Percentiles rank a stretch among this genome's conserved stretches.
Evolutionary conservation across 2,329 filamentous ascomycete species (phyloP).

Genomic region (Pseudogymnoascus sp.): DNA sequence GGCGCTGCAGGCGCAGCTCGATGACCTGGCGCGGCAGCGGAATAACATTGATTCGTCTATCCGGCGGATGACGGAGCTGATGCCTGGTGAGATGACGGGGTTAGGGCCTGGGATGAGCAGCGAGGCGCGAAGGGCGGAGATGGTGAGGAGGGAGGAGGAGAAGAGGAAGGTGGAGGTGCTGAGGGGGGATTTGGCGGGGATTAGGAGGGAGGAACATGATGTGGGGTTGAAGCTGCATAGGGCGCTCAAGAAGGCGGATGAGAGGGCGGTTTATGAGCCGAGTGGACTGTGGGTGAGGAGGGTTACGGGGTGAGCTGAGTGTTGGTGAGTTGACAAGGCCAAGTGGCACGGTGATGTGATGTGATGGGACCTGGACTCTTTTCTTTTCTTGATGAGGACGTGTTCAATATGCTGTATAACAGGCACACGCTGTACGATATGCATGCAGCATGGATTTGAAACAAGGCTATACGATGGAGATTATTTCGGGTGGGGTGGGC

Average conservation of each 20-base stretch:
- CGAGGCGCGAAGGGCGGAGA: conserved; percentile 55
- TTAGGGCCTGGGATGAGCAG: conserved; percentile 55
- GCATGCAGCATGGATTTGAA: conserved; percentile 8
- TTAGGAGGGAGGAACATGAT: conserved; percentile 71
- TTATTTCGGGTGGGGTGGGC: not conserved
- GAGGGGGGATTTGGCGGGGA: conserved; percentile 60
- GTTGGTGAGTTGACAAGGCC: not conserved
- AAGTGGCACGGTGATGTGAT: not conserved
- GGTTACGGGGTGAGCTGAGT: conserved; percentile 52
- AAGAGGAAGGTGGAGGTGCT: conserved; percentile 60
- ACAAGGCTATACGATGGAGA: conserved; percentile 1
- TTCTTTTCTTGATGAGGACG: not conserved
- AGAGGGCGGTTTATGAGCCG: conserved; percentile 56
- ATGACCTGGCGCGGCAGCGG: conserved; percentile 58
- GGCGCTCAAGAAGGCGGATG: conserved; percentile 56
- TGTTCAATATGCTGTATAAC: conserved; percentile 5
- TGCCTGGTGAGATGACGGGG: conserved; percentile 63
- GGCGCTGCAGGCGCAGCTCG: conserved; percentile 57
- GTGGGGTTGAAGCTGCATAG: conserved; percentile 67
- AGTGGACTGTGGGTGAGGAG: conserved; percentile 72
- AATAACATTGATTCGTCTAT: conserved; percentile 67
- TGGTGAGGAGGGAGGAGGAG: conserved; percentile 48
- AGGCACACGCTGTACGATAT: not conserved
- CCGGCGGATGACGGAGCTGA: conserved; percentile 68
- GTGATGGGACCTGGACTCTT: no score